Percentiles rank a stretch among this genome's conserved stretches.
Conservation (phyloP, 768 basidiomycete species). For the Neoboletus brunneissimus region DNA sequence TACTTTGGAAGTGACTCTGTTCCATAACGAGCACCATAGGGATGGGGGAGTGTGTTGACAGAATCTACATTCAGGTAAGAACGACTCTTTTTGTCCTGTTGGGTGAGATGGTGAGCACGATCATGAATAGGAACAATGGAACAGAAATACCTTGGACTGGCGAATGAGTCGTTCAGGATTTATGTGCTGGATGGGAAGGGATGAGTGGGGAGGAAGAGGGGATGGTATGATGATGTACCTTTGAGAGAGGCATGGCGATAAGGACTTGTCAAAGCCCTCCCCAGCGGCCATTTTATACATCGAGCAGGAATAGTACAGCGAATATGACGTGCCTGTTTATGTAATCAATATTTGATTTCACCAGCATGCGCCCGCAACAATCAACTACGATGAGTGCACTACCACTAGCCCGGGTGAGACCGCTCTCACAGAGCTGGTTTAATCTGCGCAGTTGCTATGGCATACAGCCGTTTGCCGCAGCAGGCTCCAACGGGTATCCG, state of each 20-base stretch:
- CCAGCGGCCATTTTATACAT: background rate
- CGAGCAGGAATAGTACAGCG: background rate
- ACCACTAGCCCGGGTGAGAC: background rate
- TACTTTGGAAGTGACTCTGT: conserved; percentile 72
- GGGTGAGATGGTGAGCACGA: background rate
- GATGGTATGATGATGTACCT: conserved; percentile 35
- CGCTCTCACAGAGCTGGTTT: background rate
- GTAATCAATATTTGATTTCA: background rate
- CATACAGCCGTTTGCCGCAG: background rate
- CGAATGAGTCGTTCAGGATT: conserved; percentile 65
- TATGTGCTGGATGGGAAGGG: conserved; percentile 46
- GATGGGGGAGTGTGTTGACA: conserved; percentile 35
- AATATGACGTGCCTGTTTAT: background rate
- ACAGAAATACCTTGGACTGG: conserved; percentile 45
- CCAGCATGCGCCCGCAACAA: too few relatives aligned
- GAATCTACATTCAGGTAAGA: conserved; percentile 35
- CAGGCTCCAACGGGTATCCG: background rate
- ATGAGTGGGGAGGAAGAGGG: background rate
- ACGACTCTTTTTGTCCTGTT: conserved; percentile 46
- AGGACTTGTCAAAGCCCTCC: background rate
- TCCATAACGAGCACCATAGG: conserved; percentile 63
- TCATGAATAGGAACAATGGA: background rate
- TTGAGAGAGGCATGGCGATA: conserved; percentile 55
- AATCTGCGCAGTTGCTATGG: background rate
- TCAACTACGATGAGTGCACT: too few relatives aligned